Evolutionary conservation across 208 protist species (phyloP), one percentile per base, ranked within the genome.

Genomic region (Leishmania gerbilli): DNA sequence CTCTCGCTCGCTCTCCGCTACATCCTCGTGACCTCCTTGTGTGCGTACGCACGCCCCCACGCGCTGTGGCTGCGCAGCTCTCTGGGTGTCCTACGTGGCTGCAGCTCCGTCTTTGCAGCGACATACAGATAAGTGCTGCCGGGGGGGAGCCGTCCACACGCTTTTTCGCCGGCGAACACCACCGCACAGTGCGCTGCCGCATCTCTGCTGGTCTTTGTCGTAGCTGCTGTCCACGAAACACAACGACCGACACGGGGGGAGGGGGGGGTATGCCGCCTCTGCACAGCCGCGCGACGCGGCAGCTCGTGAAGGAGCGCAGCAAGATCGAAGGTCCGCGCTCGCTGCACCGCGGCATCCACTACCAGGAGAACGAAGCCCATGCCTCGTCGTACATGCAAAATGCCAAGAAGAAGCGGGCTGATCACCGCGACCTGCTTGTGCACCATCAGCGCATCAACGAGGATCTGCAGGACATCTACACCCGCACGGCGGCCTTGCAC

Each of bases 371-470:
- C 71, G 81, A 82, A 24, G 62, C 76, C 3, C 82, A 89, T 58
- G 84, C 89, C 42, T 42, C 40, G 37, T 79, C 83, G 3, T 97
- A 87, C 87, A 91, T 89, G 84, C 82, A 79, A 51, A 88, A 93
- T 79, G 42, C 31, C 1, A 55, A 34, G 31, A 91, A 89, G 56
- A 79, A 83, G 75, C 86, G 88, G 11, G 71, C 84, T 13, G 90
- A 95, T 74, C 92, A 93, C 84, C 84, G 88, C 67, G 94, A 95
- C 55, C 88, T 97, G 40, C 92, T 97, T 67, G 94, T 97, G 7
- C 94, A 97, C 80, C 94, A 97, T 47, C 94, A 97, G 82, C 94
- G 94, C 77, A 92, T 97, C 81, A 94, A 93, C 81, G 92, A 89
- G 19, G 87, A 93, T 6, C 79, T 97, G 62, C 91, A 97, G 65